Evolutionary conservation across 208 protist genomes (phyloP).

Genomic region (Leptomonas seymouri): DNA sequence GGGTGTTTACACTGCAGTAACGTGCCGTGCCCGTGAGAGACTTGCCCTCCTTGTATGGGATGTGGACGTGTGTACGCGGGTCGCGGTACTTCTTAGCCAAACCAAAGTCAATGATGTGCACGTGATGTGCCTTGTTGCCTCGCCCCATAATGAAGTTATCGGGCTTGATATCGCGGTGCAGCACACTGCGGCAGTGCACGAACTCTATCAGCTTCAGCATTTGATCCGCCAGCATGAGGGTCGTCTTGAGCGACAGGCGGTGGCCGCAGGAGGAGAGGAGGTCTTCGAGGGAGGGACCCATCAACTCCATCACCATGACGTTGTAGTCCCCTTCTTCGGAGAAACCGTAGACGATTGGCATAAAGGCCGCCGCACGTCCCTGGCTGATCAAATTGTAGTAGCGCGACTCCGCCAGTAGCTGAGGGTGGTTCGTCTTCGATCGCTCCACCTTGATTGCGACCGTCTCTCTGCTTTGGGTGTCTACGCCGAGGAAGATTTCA

Average conservation of each 20-base stretch:
- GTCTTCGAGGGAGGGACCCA: constrained; percentile 94
- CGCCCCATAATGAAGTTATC: constrained; percentile 95
- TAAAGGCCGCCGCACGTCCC: constrained; percentile 72
- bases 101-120: constrained; percentile 99
- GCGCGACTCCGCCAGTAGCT: constrained; percentile 91
- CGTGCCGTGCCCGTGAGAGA: constrained; percentile 99
- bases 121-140: constrained; percentile 86
- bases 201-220: constrained; percentile 92
- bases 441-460: constrained; percentile 94
- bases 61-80: constrained; percentile 98
- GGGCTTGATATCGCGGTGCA: constrained; percentile 96
- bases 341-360: constrained; percentile 90
- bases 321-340: constrained; percentile 92
- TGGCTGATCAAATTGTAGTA: constrained; percentile 88
- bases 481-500: constrained; percentile 92
- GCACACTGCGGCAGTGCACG: constrained; percentile 91
- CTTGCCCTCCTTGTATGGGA: constrained; percentile 99
- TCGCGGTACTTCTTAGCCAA: constrained; percentile 99
- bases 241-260: constrained; percentile 92
- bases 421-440: constrained; percentile 88
- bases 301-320: constrained; percentile 94
- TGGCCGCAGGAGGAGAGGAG: constrained; percentile 88
- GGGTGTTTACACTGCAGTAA: constrained; percentile 99
- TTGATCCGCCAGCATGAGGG: constrained; percentile 93
- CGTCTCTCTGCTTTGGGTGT: constrained; percentile 87